Evolutionary conservation across 768 basidiomycete species (phyloP).

Genomic region (Tylopilus sp.): DNA sequence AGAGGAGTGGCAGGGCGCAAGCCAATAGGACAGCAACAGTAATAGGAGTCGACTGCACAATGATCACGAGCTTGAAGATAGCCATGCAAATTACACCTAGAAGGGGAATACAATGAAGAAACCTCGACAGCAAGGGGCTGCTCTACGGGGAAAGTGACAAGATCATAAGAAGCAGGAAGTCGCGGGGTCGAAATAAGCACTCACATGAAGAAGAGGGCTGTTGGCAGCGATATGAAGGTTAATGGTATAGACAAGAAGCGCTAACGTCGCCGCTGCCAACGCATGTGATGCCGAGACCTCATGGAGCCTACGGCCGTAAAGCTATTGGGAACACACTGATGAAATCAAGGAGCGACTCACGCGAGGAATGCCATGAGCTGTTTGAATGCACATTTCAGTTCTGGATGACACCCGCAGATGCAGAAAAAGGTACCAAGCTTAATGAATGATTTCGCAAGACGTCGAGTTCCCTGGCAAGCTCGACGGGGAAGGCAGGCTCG

Average conservation of each 20-base stretch:
- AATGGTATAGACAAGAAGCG: conserved; percentile 29
- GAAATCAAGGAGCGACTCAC: conserved; percentile 11
- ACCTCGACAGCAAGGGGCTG: conserved; percentile 8
- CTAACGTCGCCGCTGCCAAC: conserved; percentile 20
- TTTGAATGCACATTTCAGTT: background rate
- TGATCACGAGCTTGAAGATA: conserved; percentile 13
- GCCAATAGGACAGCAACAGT: conserved; percentile 17
- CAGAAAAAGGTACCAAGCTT: conserved; percentile 14
- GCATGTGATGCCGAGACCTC: conserved; percentile 16
- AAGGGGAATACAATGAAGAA: conserved; percentile 25
- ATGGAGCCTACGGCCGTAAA: conserved; percentile 17
- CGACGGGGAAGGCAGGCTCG: conserved; percentile 6
- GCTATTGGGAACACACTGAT: background rate
- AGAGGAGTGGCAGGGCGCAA: conserved; percentile 21
- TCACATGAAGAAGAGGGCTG: conserved; percentile 18
- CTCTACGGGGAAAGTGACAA: conserved; percentile 6
- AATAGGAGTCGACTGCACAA: conserved; percentile 21
- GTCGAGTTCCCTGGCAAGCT: conserved; percentile 19
- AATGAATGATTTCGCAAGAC: conserved; percentile 22
- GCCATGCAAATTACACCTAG: conserved; percentile 24
- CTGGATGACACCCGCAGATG: background rate
- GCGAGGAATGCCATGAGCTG: conserved; percentile 29
- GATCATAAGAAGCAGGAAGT: background rate
- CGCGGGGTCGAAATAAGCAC: background rate
- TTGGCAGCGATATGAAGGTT: conserved; percentile 24